phyloP scores from a whole-genome alignment of 257 asterid genomes.

The Solanum pimpinellifolium region DNA sequence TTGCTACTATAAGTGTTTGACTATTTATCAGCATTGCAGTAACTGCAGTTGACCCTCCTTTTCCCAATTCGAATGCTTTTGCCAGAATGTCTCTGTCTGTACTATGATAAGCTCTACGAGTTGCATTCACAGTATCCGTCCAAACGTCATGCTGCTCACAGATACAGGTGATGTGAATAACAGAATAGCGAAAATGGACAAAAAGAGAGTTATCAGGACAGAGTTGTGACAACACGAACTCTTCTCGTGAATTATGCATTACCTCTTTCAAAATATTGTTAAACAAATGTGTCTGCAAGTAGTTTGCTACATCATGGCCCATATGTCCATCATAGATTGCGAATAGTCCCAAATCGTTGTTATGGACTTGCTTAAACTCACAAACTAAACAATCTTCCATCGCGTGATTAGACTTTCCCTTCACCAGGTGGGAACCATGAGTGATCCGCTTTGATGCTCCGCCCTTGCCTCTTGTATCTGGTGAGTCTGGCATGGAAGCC shows the following conservation, averaged over 20 bases:
- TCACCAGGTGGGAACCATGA: conserved; percentile 59
- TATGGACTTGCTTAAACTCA: conserved; percentile 36
- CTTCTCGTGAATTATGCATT: neutral
- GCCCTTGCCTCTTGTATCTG: conserved; percentile 46
- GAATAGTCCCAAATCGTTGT: conserved; percentile 68
- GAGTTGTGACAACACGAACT: neutral
- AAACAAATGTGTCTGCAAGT: conserved; percentile 59
- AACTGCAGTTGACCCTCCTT: conserved; percentile 93
- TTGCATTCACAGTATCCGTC: conserved; percentile 48
- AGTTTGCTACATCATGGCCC: conserved; percentile 77
- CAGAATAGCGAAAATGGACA: neutral
- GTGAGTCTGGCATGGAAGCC: conserved; percentile 39
- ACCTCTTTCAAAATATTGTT: conserved; percentile 69
- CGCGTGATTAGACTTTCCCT: conserved; percentile 69
- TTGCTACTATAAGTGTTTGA: conserved; percentile 74
- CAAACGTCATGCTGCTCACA: conserved; percentile 60
- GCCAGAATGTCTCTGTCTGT: conserved; percentile 69
- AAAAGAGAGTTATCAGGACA: neutral
- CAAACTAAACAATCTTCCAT: conserved; percentile 92
- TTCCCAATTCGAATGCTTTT: conserved; percentile 51
- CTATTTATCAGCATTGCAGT: conserved; percentile 71
- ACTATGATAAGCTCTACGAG: conserved; percentile 45
- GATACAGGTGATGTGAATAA: neutral
- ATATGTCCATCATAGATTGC: conserved; percentile 92
- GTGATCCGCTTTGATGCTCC: conserved; percentile 39